Base-by-base conservation (phyloP, 106 monocot genomes). In the Platanthera zijinensis region DNA sequence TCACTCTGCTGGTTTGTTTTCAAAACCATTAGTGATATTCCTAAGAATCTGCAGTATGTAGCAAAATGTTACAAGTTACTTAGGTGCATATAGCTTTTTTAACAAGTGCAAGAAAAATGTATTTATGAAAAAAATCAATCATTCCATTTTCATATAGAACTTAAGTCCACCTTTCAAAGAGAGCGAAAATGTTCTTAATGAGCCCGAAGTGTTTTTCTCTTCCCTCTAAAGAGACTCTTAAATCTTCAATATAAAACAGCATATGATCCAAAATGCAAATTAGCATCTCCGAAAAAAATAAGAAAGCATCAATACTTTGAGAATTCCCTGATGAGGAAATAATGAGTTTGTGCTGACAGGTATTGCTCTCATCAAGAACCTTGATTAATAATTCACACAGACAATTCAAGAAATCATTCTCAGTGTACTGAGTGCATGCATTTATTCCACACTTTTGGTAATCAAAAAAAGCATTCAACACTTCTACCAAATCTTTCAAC, bases 161-260 rank as follows among this genome's bases (percentile, higher is more conserved):
- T 10, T 68, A 66, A 52, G 6, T 59, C n/a, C 78, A 89, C 88
- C 88, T 85, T 75, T 57, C 72, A 76, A 74, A 78, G 78, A 89
- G 81, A 48, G 48, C 39, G 46, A 89, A 73, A 75, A 61, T 13
- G 54, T 83, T 81, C 30, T 52, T 71, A 12, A 83, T 78, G 50
- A 69, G 52, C 50, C 77, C 73, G 50, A 75, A 47, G 25, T n/a
- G 71, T 14, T 71, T 74, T 62, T 62, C 71, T 75, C 51, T 49
- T 7, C 6, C 17, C 48, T 9, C 25, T 61, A 48, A 47, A 10
- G 32, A 57, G 30, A 74, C 72, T 72, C 68, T 59, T 76, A 39
- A 30, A 72, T 52, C 46, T 50, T 50, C 53, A 50, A 4, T 12
- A 69, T 75, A 48, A 50, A 83, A 79, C 51, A 50, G 75, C 19